Conservation (phyloP, 2,329 filamentous ascomycete genomes). For the Fusarium nelsonii region DNA sequence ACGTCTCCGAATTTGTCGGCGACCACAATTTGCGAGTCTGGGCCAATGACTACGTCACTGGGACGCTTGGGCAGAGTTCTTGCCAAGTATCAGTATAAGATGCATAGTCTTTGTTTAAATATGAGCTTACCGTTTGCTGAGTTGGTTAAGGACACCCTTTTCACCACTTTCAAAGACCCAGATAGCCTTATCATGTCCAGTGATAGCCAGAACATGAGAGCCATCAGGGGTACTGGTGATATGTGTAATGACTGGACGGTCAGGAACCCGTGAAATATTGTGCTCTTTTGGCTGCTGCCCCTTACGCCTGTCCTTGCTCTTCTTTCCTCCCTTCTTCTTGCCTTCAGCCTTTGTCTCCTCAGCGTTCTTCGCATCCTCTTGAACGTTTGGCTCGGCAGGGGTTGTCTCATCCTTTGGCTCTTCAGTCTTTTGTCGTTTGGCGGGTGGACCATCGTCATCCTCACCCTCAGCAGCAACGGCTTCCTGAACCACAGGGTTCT, state of each 20-base stretch:
- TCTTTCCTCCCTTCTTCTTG: conserved; percentile 49
- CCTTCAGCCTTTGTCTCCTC: conserved; percentile 28
- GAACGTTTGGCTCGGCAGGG: conserved; percentile 41
- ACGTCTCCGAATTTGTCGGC: conserved; percentile 99
- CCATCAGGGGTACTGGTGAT: conserved; percentile 73
- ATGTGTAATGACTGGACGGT: conserved; percentile 75
- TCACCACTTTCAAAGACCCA: conserved; percentile 80
- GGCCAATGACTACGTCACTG: conserved; percentile 77
- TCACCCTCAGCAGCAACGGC: conserved; percentile 25
- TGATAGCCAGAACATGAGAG: conserved; percentile 79
- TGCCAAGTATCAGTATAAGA: conserved; percentile 46
- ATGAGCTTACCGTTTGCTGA: conserved; percentile 75
- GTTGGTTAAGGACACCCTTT: conserved; percentile 70
- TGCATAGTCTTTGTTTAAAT: background rate
- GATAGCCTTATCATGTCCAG: conserved; percentile 91
- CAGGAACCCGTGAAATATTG: conserved; percentile 54
- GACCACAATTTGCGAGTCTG: conserved; percentile 79
- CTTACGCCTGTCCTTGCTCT: conserved; percentile 50
- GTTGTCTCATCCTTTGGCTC: conserved; percentile 42
- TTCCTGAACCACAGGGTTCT: conserved; percentile 20
- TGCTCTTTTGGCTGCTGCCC: conserved; percentile 33
- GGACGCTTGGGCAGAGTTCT: conserved; percentile 92
- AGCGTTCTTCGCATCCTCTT: conserved; percentile 13
- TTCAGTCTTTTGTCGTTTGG: conserved; percentile 53
- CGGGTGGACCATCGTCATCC: conserved; percentile 50